Conservation (phyloP, 2,329 filamentous ascomycete species). For the Aspergillus ustus region DNA sequence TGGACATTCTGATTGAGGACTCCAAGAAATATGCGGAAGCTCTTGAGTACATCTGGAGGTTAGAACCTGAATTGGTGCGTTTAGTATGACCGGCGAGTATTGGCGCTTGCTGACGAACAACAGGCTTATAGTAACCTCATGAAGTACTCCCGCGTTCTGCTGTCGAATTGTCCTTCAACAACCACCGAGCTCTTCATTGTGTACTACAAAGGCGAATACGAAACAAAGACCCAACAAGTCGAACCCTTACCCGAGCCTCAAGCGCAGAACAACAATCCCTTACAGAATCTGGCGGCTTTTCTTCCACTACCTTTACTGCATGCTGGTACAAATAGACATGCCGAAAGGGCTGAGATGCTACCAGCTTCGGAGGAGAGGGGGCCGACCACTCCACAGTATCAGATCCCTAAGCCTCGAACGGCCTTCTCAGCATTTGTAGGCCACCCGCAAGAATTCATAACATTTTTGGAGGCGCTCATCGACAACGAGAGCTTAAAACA, state of each 20-base stretch:
- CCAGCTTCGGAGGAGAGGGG: constrained; percentile 28
- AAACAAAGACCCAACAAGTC: constrained; percentile 66
- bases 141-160: constrained; percentile 90
- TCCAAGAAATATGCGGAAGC: constrained; percentile 89
- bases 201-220: constrained; percentile 88
- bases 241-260: constrained; percentile 54
- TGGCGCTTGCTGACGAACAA: constrained; percentile 36
- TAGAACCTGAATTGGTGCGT: constrained; percentile 76
- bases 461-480: constrained; percentile 88
- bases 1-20: constrained; percentile 95
- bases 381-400: constrained; percentile 65
- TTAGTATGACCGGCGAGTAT: neutral
- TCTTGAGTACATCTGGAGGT: constrained; percentile 85
- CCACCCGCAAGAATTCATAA: constrained; percentile 87
- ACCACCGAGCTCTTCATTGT: constrained; percentile 89
- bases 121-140: constrained; percentile 86
- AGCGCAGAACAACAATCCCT: constrained; percentile 67
- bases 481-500: constrained; percentile 71
- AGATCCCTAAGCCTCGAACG: constrained; percentile 78
- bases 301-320: constrained; percentile 87
- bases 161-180: constrained; percentile 81
- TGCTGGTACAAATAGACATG: constrained; percentile 54
- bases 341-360: constrained; percentile 33
- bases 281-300: constrained; percentile 83
- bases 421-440: constrained; percentile 98